A percentile compares a stretch with the other conserved stretches of the same genome.
These are phyloP conservation scores for Phytophthora pini DNA, from an alignment of 352 stramenopile species.

Conservation along the genomic window DNA sequence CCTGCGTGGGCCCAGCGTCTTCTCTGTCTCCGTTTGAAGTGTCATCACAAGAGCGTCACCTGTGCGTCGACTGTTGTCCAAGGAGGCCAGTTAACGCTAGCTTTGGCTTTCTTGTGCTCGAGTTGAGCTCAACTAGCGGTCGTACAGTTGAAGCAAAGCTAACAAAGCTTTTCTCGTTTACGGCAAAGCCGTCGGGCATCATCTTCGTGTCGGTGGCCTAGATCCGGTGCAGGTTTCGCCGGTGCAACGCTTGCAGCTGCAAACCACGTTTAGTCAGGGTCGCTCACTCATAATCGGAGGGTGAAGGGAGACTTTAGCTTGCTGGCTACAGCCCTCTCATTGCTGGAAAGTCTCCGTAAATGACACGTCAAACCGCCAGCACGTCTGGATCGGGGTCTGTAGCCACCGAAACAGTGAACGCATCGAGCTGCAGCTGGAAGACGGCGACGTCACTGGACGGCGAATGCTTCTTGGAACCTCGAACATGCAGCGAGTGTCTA, in stretches of 20 bases:
- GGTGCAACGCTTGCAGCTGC: slow-evolving; percentile 13
- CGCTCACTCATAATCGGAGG: slow-evolving; percentile 13
- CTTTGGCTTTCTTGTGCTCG: too few relatives aligned
- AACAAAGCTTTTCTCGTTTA: slow-evolving; percentile 14
- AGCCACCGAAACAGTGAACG: slow-evolving; percentile 7
- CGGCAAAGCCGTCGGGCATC: slow-evolving; percentile 2
- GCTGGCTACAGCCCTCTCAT: slow-evolving; percentile 20
- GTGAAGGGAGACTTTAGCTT: slow-evolving; percentile 6
- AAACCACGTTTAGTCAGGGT: slow-evolving; percentile 17
- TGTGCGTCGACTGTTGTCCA: neutral
- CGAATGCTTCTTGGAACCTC: slow-evolving; percentile 33
- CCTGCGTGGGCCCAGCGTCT: neutral
- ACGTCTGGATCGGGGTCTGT: slow-evolving; percentile 3
- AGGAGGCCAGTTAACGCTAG: too few relatives aligned
- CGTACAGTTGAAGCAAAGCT: slow-evolving; percentile 13
- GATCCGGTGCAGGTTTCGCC: neutral
- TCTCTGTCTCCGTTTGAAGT: slow-evolving; percentile 5
- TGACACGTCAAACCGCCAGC: slow-evolving; percentile 6
- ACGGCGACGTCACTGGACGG: slow-evolving; percentile 15
- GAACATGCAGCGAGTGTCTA: slow-evolving; percentile 47
- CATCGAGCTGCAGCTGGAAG: slow-evolving; percentile 45
- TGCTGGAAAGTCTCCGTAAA: slow-evolving; percentile 24
- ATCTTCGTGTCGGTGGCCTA: slow-evolving; percentile 3
- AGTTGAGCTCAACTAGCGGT: slow-evolving; percentile 1
- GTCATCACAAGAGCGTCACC: slow-evolving; percentile 6